Conservation (phyloP, 2,329 filamentous ascomycete genomes). For the Rachicladosporium sp. region DNA sequence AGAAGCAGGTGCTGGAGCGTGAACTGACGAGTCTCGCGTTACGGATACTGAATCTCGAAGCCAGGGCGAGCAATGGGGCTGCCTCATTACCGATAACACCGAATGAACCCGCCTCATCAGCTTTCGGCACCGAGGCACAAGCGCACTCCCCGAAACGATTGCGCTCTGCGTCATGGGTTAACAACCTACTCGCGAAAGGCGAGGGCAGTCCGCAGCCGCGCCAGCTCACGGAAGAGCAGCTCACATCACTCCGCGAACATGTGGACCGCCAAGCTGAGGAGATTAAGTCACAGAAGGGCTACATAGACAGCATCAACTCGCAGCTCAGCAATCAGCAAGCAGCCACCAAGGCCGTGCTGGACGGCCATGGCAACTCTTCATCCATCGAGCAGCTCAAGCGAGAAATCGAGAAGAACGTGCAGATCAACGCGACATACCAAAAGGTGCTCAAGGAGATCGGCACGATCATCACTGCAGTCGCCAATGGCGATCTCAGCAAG, state of each 20-base stretch:
- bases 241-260: constrained; percentile 76
- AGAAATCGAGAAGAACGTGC: constrained; percentile 91
- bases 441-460: constrained; percentile 94
- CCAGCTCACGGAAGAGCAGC: constrained; percentile 65
- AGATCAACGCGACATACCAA: constrained; percentile 96
- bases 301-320: constrained; percentile 73
- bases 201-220: constrained; percentile 19
- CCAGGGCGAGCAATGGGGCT: constrained; percentile 43
- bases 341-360: constrained; percentile 69
- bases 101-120: constrained; percentile 47
- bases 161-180: constrained; percentile 33
- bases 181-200: constrained; percentile 39
- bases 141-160: constrained; percentile 19
- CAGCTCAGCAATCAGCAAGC: constrained; percentile 78
- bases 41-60: constrained; percentile 72
- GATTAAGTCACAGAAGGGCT: constrained; percentile 74
- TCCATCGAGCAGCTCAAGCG: constrained; percentile 83
- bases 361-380: constrained; percentile 69
- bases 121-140: constrained; percentile 49
- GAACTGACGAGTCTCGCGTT: constrained; percentile 69
- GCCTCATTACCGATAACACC: constrained; percentile 62
- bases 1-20: constrained; percentile 67
- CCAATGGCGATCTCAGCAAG: constrained; percentile 88
- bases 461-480: constrained; percentile 92
- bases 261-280: constrained; percentile 89